A percentile compares a stretch with the other conserved stretches of the same genome.
phyloP scores from a whole-genome alignment of 768 basidiomycete genomes.

The Phlebiopsis gigantea region DNA sequence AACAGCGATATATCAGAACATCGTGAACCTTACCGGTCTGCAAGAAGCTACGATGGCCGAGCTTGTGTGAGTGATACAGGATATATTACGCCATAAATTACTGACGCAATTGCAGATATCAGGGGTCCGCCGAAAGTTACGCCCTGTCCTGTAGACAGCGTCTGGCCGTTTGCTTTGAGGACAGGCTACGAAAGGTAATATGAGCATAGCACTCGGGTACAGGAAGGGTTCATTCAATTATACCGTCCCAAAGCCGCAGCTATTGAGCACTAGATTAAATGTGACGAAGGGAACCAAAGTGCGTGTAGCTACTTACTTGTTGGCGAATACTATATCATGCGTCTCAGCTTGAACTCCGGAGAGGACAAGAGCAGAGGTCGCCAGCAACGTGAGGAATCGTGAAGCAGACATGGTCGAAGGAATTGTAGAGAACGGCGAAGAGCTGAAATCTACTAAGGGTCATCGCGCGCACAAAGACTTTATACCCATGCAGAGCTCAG shows the following conservation, averaged over 20 bases:
- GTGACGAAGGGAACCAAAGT: neutral
- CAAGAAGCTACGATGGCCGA: neutral
- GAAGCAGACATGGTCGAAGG: neutral
- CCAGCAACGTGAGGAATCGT: neutral
- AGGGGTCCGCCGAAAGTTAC: slow-evolving; percentile 24
- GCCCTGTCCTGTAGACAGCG: slow-evolving; percentile 28
- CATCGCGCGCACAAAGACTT: no score
- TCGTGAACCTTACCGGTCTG: neutral
- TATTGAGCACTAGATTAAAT: neutral
- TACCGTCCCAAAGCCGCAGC: neutral
- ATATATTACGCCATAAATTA: neutral
- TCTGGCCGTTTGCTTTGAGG: slow-evolving; percentile 16
- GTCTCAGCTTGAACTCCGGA: neutral
- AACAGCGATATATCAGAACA: neutral
- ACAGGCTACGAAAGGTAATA: neutral
- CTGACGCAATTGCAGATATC: slow-evolving; percentile 32
- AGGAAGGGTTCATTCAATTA: no score
- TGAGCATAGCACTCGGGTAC: neutral
- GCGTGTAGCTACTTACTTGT: neutral
- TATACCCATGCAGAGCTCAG: no score
- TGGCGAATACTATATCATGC: neutral
- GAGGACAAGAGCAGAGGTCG: neutral
- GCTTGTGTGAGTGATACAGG: neutral
- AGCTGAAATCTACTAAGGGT: no score
- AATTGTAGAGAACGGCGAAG: no score